Percentiles rank a stretch among this genome's conserved stretches.
Evolutionary conservation across 140 eudicot species (phyloP).

Genomic region (Senecio squalidus): DNA sequence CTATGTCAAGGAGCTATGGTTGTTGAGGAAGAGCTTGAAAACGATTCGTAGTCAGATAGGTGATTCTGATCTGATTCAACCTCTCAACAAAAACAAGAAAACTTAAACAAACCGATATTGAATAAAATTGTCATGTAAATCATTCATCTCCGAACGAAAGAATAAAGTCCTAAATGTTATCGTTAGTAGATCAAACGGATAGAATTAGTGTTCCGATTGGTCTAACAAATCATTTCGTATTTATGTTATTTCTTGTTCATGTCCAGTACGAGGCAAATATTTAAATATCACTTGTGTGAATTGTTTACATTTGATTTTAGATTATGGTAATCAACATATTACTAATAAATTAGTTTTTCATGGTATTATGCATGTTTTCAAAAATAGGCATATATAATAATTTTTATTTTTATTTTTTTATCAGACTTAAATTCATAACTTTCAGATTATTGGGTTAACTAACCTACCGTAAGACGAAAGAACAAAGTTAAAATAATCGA

Average conservation of each 20-base stretch:
- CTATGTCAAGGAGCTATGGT: slow-evolving; percentile 54
- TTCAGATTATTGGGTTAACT: too few species aligned
- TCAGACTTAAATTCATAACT: too few species aligned
- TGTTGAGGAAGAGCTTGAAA: slow-evolving; percentile 53
- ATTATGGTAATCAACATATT: too few species aligned
- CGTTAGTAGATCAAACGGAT: background rate
- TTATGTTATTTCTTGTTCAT: background rate
- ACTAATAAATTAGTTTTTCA: background rate
- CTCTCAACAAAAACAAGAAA: slow-evolving; percentile 21
- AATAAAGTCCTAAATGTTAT: background rate
- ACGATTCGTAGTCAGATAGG: slow-evolving; percentile 27
- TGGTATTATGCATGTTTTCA: too few species aligned
- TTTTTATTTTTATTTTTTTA: too few species aligned
- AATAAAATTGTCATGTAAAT: slow-evolving; percentile 7
- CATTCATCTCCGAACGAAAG: background rate
- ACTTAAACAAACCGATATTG: background rate
- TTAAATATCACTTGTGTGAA: background rate
- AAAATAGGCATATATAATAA: too few species aligned
- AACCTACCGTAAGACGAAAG: too few species aligned
- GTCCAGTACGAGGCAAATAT: background rate
- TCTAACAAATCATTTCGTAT: background rate
- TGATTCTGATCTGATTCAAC: slow-evolving; percentile 11
- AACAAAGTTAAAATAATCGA: too few species aligned
- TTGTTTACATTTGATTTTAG: too few species aligned
- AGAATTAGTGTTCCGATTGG: background rate